phyloP scores from a whole-genome alignment of 768 basidiomycete species.

The Tricholomella constricta region DNA sequence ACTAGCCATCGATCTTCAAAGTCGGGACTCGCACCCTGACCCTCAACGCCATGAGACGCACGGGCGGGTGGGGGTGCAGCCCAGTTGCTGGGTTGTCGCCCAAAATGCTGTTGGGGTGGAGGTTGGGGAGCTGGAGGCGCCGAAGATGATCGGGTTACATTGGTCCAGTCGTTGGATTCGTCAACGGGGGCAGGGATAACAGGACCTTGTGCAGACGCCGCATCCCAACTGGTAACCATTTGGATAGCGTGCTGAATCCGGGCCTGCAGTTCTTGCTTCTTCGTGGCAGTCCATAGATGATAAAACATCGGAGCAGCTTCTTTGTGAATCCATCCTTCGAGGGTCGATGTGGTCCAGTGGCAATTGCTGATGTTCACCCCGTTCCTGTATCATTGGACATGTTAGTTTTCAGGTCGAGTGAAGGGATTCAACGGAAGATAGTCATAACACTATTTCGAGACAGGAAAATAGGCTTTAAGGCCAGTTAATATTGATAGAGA shows the following conservation, averaged over 20 bases:
- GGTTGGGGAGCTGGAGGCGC: not conserved
- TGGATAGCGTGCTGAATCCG: slow-evolving; percentile 59
- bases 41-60: too few species aligned
- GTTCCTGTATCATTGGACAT: slow-evolving; percentile 43
- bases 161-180: not conserved
- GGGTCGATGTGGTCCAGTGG: slow-evolving; percentile 53
- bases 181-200: not conserved
- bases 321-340: slow-evolving; percentile 59
- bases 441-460: not conserved
- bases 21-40: not conserved
- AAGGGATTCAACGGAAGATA: not conserved
- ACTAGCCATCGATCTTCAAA: not conserved
- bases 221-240: slow-evolving; percentile 31
- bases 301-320: slow-evolving; percentile 71
- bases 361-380: slow-evolving; percentile 53
- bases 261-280: slow-evolving; percentile 45
- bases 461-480: not conserved
- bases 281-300: slow-evolving; percentile 41
- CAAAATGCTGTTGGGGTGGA: not conserved
- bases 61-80: not conserved
- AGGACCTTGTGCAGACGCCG: not conserved
- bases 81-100: not conserved
- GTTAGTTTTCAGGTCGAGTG: slow-evolving; percentile 12
- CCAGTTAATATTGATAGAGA: too few species aligned
- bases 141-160: not conserved